Evolutionary conservation across 805 yeast genomes (phyloP).

Genomic region (Kurtzmaniella cleridarum): DNA sequence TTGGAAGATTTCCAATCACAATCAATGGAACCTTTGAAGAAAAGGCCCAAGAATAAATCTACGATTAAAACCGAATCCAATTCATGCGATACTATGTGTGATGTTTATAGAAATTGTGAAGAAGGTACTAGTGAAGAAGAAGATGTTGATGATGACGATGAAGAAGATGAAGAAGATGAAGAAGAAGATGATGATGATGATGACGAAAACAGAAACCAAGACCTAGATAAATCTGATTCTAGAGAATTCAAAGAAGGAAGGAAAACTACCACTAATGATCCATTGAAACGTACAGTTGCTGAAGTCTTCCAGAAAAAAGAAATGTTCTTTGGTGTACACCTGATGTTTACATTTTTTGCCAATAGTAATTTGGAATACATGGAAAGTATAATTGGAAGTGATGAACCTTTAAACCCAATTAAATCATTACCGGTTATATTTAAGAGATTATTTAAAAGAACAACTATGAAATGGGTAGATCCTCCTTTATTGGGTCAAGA

Average conservation of each 20-base stretch:
- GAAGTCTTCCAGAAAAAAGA: no score
- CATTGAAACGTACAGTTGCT: no score
- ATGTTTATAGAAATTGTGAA: not conserved
- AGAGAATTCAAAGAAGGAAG: not conserved
- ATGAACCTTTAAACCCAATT: slow-evolving; percentile 17
- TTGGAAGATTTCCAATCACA: not conserved
- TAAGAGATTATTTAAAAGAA: slow-evolving; percentile 10
- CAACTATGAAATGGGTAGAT: slow-evolving; percentile 25
- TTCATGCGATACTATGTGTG: not conserved
- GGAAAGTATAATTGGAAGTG: no score
- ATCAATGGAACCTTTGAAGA: not conserved
- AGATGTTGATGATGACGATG: not conserved
- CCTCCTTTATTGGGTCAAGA: slow-evolving; percentile 14
- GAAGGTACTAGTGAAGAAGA: slow-evolving; percentile 1
- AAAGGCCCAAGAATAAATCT: not conserved
- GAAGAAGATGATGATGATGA: not conserved
- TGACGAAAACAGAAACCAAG: no score
- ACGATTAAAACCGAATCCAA: not conserved
- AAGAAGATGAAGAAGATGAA: not conserved
- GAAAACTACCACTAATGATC: not conserved
- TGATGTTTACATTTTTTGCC: no score
- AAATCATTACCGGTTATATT: slow-evolving; percentile 23
- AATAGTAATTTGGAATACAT: no score
- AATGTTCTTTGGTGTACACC: no score
- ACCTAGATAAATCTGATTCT: no score